A percentile compares a stretch with the other conserved stretches of the same genome.
These are phyloP conservation scores for Irpex lacteus DNA, from an alignment of 1,284 basidiomycete genomes.

Conservation along the genomic window DNA sequence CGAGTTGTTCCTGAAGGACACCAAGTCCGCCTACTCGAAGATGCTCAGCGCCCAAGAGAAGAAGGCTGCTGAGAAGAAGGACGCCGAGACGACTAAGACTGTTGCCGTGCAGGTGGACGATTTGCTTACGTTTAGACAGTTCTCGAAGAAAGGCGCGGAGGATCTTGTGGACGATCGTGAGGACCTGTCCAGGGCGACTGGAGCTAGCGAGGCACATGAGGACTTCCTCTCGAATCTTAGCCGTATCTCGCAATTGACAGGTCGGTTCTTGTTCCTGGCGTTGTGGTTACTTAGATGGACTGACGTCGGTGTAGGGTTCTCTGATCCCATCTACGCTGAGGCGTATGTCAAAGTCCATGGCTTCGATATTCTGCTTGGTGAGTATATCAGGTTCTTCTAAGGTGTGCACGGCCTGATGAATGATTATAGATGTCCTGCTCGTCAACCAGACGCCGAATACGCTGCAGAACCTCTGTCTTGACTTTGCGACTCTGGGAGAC, in stretches of 20 bases:
- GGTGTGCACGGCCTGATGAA: conserved; percentile 5
- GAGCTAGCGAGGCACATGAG: conserved; percentile 79
- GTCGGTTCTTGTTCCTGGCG: conserved; percentile 34
- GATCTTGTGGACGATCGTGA: conserved; percentile 85
- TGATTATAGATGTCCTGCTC: conserved; percentile 78
- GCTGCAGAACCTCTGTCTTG: conserved; percentile 94
- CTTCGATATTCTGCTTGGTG: conserved; percentile 93
- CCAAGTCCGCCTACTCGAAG: conserved; percentile 89
- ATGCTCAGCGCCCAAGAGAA: conserved; percentile 93
- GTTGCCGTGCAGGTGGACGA: conserved; percentile 90
- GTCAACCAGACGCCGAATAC: conserved; percentile 97
- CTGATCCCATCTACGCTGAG: conserved; percentile 97
- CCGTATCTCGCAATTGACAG: conserved; percentile 93
- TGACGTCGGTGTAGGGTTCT: conserved; percentile 67
- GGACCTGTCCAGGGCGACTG: conserved; percentile 91
- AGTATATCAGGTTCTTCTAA: conserved; percentile 16
- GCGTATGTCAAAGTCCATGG: conserved; percentile 98
- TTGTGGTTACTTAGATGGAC: not conserved
- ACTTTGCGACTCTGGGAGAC: conserved; percentile 97
- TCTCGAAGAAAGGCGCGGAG: conserved; percentile 86
- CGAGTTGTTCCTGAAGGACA: conserved; percentile 91
- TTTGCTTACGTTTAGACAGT: conserved; percentile 89
- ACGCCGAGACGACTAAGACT: conserved; percentile 73
- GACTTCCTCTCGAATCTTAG: conserved; percentile 97
- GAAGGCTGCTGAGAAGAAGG: conserved; percentile 88